phyloP scores from a whole-genome alignment of 2,329 filamentous ascomycete species.

The Botrytis deweyae region DNA sequence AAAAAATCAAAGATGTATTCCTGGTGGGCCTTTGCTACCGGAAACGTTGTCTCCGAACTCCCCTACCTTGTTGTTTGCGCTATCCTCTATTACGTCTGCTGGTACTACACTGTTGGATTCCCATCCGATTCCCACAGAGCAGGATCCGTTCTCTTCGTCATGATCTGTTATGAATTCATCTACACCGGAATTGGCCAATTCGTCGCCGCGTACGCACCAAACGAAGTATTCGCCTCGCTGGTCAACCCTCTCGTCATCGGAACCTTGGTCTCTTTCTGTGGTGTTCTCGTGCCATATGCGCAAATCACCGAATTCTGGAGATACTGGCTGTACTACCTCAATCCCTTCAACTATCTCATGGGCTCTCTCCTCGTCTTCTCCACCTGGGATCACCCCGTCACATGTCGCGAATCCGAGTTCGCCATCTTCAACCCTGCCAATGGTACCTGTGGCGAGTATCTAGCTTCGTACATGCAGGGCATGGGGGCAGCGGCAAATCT shows the following conservation, averaged over 20 bases:
- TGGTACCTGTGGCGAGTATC: constrained; percentile 61
- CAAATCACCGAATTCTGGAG: constrained; percentile 67
- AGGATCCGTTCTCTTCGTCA: constrained; percentile 54
- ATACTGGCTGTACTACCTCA: constrained; percentile 51
- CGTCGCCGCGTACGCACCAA: constrained; percentile 62
- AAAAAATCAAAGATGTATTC: constrained; percentile 62
- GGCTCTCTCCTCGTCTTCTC: constrained; percentile 54
- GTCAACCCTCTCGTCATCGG: constrained; percentile 57
- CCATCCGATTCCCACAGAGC: constrained; percentile 46
- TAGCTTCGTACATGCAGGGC: constrained; percentile 50
- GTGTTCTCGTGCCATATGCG: constrained; percentile 70
- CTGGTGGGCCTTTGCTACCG: constrained; percentile 59
- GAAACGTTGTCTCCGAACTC: constrained; percentile 49
- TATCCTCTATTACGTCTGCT: constrained; percentile 50
- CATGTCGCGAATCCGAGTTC: constrained; percentile 50
- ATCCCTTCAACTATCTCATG: constrained; percentile 63
- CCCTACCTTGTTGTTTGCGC: constrained; percentile 48
- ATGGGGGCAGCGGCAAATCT: constrained; percentile 52
- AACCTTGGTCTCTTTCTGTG: constrained; percentile 68
- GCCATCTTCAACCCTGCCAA: constrained; percentile 44
- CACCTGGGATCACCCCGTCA: constrained; percentile 48
- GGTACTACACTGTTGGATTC: constrained; percentile 60
- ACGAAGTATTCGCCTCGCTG: constrained; percentile 58
- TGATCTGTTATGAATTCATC: constrained; percentile 42
- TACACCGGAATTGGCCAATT: constrained; percentile 63